Conservation (phyloP, 2,329 filamentous ascomycete genomes). For the Aspergillus oerlinghausenensis region DNA sequence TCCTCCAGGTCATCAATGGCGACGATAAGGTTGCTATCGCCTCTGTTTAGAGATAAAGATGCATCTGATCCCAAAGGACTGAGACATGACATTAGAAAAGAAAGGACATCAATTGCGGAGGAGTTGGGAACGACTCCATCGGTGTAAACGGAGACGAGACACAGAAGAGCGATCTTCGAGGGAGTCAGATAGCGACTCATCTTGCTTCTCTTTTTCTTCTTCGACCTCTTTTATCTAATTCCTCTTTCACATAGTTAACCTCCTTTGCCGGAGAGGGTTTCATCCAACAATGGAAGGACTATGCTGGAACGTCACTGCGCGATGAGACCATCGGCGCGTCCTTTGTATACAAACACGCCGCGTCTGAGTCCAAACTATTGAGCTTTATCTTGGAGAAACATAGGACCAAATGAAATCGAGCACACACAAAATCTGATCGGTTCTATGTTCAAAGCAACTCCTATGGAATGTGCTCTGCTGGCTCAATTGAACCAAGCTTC, state of each 20-base stretch:
- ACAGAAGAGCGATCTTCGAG: conserved; percentile 76
- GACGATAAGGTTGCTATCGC: conserved; percentile 29
- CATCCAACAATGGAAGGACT: not conserved
- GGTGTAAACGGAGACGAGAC: conserved; percentile 76
- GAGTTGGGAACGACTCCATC: conserved; percentile 64
- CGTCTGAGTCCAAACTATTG: not conserved
- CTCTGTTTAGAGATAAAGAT: conserved; percentile 16
- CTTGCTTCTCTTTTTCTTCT: conserved; percentile 6
- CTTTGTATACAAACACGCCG: not conserved
- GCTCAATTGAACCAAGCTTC: not conserved
- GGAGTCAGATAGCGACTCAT: conserved; percentile 88
- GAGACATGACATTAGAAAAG: conserved; percentile 71
- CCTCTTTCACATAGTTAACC: not conserved
- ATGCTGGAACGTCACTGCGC: not conserved
- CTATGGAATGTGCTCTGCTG: not conserved
- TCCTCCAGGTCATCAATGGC: conserved; percentile 46
- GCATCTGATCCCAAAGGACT: conserved; percentile 40
- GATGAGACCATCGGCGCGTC: not conserved
- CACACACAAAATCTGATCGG: not conserved
- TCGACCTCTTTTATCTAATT: not conserved
- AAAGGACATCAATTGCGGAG: conserved; percentile 70
- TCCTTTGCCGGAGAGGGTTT: not conserved
- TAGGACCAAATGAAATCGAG: not conserved
- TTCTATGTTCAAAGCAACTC: not conserved
- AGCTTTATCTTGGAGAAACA: not conserved